phyloP scores from a whole-genome alignment of 179 eudicot genomes.

The Spergularia azorica region DNA sequence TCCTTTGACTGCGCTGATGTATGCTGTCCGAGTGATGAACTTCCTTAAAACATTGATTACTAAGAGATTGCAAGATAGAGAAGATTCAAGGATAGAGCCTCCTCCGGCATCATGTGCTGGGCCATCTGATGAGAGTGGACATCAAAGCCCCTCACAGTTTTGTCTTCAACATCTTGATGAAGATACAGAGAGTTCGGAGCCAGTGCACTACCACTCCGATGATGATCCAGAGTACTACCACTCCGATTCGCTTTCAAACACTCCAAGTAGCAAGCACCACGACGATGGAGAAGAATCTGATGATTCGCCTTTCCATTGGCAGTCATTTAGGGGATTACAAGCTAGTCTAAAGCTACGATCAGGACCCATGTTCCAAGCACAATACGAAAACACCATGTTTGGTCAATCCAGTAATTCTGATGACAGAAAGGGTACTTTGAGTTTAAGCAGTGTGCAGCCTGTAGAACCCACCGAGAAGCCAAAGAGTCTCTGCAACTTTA shows the following conservation, averaged over 20 bases:
- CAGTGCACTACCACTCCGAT: constrained; percentile 36
- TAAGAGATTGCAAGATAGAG: constrained; percentile 47
- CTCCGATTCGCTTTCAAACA: constrained; percentile 33
- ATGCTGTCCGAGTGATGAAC: constrained; percentile 66
- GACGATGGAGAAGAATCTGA: constrained; percentile 48
- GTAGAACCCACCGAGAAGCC: constrained; percentile 30
- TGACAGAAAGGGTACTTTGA: constrained; percentile 13
- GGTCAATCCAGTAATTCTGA: constrained; percentile 48
- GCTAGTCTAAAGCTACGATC: constrained; percentile 23
- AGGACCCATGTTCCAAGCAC: constrained; percentile 23
- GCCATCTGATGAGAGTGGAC: constrained; percentile 49
- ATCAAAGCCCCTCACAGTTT: constrained; percentile 49
- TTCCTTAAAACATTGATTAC: constrained; percentile 57
- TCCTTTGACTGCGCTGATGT: constrained; percentile 64
- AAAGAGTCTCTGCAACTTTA: constrained; percentile 39
- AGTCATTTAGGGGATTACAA: constrained; percentile 35
- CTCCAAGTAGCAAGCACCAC: constrained; percentile 32
- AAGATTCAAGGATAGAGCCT: constrained; percentile 37
- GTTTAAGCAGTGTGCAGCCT: constrained; percentile 7
- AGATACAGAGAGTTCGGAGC: constrained; percentile 34
- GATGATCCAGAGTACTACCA: constrained; percentile 29
- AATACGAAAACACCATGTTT: constrained; percentile 4
- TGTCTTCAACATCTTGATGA: constrained; percentile 33
- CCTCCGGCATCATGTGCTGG: constrained; percentile 36
- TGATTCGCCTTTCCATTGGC: constrained; percentile 48